Base-by-base conservation (phyloP, 306 rosid species). In the Sechiopsis laciniata region DNA sequence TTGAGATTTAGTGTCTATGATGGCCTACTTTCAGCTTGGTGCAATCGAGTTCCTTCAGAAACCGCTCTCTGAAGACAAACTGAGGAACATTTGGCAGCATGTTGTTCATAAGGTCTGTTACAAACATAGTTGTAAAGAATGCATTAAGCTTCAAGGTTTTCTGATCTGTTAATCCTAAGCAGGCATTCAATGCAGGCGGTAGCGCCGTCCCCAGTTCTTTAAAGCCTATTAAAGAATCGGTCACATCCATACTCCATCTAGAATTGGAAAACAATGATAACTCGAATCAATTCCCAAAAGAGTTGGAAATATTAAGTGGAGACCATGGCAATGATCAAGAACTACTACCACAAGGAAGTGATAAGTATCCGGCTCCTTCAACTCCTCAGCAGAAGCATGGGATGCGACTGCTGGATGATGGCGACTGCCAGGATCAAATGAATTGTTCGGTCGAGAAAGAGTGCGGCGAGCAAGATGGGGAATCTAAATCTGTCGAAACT, bases 31-130 rank as follows among this genome's bases (percentile, higher is more conserved):
- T 77, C 85, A 95, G 99, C 96, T 83, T 77, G 99, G 99, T 12
- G 99, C 95, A 50, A 96, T 91, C 61, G 99, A 91, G 83, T 91
- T 91, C 83, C 84, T 95, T 60, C 80, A 22, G 45, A 95, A 95
- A 84, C 99, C 99, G 10, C 89, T 95, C 53, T 91, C 93, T 0
- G 97, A 91, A 71, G 99, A 91, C 58, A 95, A 91, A 82, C 90
- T 95, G 40, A 85, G 84, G 89, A 89, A 95, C 75, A 87, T 95
- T 74, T 95, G 99, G 99, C 99, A 95, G 90, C 99, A 95, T 83
- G 99, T 91, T 55, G 95, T 91, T 85, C 99, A 91, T 80, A 95
- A 91, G 99, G 99, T 95, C 55, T 52, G 91, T 79, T 7, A 42
- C 7, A 12, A 15, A 15, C 40, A 11, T 29, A 10, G 5, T 12